These are phyloP conservation scores for Phaeosphaeriaceae sp. DNA, from an alignment of 2,329 filamentous ascomycete genomes.

Conservation along the genomic window DNA sequence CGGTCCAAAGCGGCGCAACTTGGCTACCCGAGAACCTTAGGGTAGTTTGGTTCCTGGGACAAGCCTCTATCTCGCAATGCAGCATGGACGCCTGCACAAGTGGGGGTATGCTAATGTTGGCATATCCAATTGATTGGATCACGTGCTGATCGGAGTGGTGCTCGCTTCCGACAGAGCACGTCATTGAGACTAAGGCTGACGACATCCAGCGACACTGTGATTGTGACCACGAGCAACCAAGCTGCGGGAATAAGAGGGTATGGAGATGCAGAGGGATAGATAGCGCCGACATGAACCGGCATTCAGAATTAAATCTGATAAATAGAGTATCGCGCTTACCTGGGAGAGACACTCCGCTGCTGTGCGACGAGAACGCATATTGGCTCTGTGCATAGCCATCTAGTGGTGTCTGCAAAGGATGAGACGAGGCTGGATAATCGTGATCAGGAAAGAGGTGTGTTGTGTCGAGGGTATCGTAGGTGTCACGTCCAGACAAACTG, in stretches of 20 bases:
- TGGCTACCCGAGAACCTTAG: too few species aligned
- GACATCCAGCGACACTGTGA: conserved; percentile 24
- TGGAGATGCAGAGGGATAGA: conserved; percentile 2
- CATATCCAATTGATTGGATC: conserved; percentile 1
- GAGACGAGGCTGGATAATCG: conserved; percentile 20
- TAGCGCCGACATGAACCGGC: conserved; percentile 1
- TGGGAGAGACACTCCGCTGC: conserved; percentile 25
- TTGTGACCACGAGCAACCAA: conserved; percentile 16
- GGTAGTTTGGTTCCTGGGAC: too few species aligned
- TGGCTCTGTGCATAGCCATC: conserved; percentile 22
- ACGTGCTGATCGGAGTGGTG: conserved; percentile 8
- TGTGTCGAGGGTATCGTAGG: conserved; percentile 36
- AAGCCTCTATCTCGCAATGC: neutral
- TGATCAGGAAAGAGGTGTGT: conserved; percentile 35
- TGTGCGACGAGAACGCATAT: conserved; percentile 30
- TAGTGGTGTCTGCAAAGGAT: conserved; percentile 19
- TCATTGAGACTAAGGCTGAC: conserved; percentile 26
- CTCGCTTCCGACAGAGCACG: conserved; percentile 14
- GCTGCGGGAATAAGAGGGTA: conserved; percentile 8
- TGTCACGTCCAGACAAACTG: conserved; percentile 49
- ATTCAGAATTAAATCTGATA: conserved; percentile 1
- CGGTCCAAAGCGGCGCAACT: too few species aligned
- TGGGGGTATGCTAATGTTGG: neutral
- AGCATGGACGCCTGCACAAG: conserved; percentile 26
- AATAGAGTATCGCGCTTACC: conserved; percentile 25